Conservation (phyloP, 2,329 filamentous ascomycete species). For the Fusarium secorum region DNA sequence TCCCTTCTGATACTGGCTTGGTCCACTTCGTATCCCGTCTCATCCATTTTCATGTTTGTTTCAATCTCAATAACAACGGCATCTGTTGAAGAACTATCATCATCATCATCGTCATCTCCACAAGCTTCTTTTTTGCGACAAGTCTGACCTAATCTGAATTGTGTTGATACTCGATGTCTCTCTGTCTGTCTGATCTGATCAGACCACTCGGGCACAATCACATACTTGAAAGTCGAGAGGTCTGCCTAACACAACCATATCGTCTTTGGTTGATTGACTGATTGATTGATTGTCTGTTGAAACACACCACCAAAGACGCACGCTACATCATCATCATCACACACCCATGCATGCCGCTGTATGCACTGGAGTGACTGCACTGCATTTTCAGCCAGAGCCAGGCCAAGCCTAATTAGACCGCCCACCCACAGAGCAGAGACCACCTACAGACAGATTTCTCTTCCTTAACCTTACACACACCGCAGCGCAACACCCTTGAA, state of each 20-base stretch:
- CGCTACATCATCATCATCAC: conserved; percentile 32
- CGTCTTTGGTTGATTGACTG: not conserved
- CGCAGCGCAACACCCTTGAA: conserved; percentile 33
- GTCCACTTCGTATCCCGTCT: conserved; percentile 23
- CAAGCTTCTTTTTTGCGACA: conserved; percentile 18
- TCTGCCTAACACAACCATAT: conserved; percentile 6
- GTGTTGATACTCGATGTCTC: not conserved
- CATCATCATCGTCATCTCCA: conserved; percentile 15
- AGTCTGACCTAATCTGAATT: not conserved
- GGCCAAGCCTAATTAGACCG: conserved; percentile 33
- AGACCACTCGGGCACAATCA: conserved; percentile 24
- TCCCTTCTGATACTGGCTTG: conserved; percentile 25
- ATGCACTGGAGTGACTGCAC: conserved; percentile 11
- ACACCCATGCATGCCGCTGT: conserved; percentile 7
- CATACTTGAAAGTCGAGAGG: not conserved
- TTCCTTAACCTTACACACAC: conserved; percentile 22
- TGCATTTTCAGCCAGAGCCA: conserved; percentile 27
- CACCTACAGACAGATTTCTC: not conserved
- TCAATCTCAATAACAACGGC: conserved; percentile 26
- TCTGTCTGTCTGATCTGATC: not conserved
- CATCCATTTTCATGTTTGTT: conserved; percentile 31
- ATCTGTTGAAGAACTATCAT: conserved; percentile 12
- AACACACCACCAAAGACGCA: conserved; percentile 32
- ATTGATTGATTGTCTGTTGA: conserved; percentile 8
- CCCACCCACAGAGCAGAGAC: conserved; percentile 20